phyloP scores from a whole-genome alignment of 2,329 filamentous ascomycete species.

The Mycogone perniciosa region DNA sequence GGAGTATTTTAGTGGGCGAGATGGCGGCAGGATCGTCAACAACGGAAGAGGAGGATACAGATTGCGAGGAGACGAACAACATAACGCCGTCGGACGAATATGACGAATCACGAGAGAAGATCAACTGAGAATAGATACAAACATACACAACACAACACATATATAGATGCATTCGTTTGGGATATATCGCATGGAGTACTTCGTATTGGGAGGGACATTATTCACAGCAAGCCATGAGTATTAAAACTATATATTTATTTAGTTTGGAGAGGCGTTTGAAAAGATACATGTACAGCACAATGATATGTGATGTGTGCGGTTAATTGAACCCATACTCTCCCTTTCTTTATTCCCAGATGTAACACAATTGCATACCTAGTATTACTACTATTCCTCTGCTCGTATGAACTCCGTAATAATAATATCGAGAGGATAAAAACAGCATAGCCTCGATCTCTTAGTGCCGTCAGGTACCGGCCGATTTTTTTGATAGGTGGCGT shows the following conservation, averaged over 20 bases:
- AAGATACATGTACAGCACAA: no score
- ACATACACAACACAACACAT: neutral
- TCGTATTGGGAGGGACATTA: no score
- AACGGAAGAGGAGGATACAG: slow-evolving; percentile 32
- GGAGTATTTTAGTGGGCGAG: slow-evolving; percentile 39
- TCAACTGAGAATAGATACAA: neutral
- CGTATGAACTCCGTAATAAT: no score
- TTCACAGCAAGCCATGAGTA: no score
- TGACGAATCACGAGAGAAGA: slow-evolving; percentile 20
- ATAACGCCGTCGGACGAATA: slow-evolving; percentile 6
- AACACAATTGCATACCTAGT: no score
- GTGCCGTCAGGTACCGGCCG: neutral
- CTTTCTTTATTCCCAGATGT: no score
- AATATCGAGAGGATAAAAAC: no score
- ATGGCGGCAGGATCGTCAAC: slow-evolving; percentile 27
- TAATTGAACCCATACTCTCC: no score
- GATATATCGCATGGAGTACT: neutral
- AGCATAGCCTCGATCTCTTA: neutral
- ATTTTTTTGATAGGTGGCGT: neutral
- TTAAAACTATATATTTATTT: no score
- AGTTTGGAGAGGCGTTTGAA: no score
- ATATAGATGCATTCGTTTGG: neutral
- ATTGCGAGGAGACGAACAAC: slow-evolving; percentile 19
- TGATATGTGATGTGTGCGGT: no score
- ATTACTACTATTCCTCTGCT: no score